Evolutionary conservation across 2,329 filamentous ascomycete genomes (phyloP).

Genomic region (Samsoniella hepiali): DNA sequence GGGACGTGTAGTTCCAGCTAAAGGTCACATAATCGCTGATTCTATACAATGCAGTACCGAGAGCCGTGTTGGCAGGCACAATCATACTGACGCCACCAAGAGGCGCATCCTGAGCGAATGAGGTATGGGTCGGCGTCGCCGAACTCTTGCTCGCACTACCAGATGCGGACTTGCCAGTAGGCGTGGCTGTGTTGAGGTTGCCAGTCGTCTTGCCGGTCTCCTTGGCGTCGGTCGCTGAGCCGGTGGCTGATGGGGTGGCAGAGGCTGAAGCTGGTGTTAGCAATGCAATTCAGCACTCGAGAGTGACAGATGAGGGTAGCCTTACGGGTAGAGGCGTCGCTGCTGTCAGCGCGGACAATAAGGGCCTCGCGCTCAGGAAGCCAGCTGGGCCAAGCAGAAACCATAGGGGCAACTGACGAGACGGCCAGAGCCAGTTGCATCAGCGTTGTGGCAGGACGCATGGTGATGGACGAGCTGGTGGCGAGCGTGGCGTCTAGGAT

Average conservation of each 20-base stretch:
- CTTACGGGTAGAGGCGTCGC: constrained; percentile 23
- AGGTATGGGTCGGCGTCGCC: constrained; percentile 33
- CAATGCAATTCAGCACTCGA: constrained; percentile 10
- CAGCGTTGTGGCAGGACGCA: constrained; percentile 49
- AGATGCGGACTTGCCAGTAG: constrained; percentile 25
- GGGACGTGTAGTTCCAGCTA: constrained; percentile 63
- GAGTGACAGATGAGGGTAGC: constrained; percentile 16
- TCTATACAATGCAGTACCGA: constrained; percentile 52
- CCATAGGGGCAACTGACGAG: constrained; percentile 46
- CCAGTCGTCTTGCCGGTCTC: constrained; percentile 27
- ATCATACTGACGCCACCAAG: constrained; percentile 53
- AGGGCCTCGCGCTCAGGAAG: constrained; percentile 52
- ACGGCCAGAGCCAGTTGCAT: constrained; percentile 50
- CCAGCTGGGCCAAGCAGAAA: constrained; percentile 56
- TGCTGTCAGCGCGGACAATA: constrained; percentile 47
- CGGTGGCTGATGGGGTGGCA: constrained; percentile 5
- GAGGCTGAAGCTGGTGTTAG: neutral
- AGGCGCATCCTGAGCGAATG: constrained; percentile 44
- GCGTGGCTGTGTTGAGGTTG: constrained; percentile 39
- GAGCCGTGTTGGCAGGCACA: constrained; percentile 44
- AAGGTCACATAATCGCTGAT: constrained; percentile 59
- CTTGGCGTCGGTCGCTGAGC: constrained; percentile 14
- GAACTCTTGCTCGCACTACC: constrained; percentile 24
- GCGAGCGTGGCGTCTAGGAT: neutral
- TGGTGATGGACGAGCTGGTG: constrained; percentile 28